Percentiles rank a stretch among this genome's conserved stretches.
Evolutionary conservation across 2,329 filamentous ascomycete genomes (phyloP).

Genomic region (Tolypocladium amazonense): DNA sequence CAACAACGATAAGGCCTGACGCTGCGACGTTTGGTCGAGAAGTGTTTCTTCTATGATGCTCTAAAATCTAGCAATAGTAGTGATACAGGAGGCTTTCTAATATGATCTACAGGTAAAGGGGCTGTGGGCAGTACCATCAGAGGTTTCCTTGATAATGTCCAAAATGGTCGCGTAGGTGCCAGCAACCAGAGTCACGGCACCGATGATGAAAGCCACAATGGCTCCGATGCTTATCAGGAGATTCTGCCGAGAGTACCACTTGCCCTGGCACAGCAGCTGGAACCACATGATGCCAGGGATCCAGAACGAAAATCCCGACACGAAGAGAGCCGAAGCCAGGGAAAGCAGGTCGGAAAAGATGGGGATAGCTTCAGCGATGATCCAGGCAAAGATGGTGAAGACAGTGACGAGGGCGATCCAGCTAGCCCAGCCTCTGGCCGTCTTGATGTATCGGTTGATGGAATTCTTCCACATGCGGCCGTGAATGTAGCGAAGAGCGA

Average conservation of each 20-base stretch:
- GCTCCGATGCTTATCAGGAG: slow-evolving; percentile 12
- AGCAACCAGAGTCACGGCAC: slow-evolving; percentile 14
- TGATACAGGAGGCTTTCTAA: not conserved
- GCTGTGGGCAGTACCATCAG: slow-evolving; percentile 5
- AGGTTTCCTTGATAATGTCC: slow-evolving; percentile 14
- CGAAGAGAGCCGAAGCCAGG: slow-evolving; percentile 36
- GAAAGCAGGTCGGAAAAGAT: slow-evolving; percentile 59
- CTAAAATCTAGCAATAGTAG: not conserved
- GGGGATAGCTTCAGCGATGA: slow-evolving; percentile 62
- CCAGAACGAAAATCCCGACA: slow-evolving; percentile 22
- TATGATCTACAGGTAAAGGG: slow-evolving; percentile 9
- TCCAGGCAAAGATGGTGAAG: slow-evolving; percentile 53
- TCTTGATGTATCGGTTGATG: slow-evolving; percentile 35
- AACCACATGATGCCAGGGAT: slow-evolving; percentile 13
- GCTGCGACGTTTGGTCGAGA: not conserved
- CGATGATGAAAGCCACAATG: slow-evolving; percentile 15
- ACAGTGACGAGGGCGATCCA: slow-evolving; percentile 48
- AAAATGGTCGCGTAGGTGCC: slow-evolving; percentile 17
- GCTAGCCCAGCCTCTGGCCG: slow-evolving; percentile 32
- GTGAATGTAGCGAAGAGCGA: slow-evolving; percentile 34
- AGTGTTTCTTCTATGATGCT: not conserved
- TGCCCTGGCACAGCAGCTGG: slow-evolving; percentile 8
- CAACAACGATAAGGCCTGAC: not conserved
- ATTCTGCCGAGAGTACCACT: slow-evolving; percentile 14
- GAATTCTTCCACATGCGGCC: slow-evolving; percentile 32